Base-by-base conservation (phyloP, 2,329 filamentous ascomycete genomes). In the Hymenoscyphus albidus region DNA sequence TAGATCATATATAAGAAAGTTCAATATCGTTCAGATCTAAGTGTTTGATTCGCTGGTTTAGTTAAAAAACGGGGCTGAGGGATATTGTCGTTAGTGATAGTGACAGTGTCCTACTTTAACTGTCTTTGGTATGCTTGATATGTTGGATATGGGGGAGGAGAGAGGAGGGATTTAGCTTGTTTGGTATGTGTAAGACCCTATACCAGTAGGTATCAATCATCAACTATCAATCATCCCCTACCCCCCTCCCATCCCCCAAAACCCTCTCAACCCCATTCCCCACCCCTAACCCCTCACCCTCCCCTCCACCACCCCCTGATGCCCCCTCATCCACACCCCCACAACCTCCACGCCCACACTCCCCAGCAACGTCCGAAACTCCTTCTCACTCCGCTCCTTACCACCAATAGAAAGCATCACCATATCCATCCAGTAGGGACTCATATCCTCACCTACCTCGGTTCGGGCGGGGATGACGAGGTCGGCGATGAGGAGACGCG, bases 391-490 rank as follows among this genome's bases (percentile, higher is more conserved):
- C 56, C 74, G 71, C 64, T 75, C 73, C 42, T 75, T 75, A 32
- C 74, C 73, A 54, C 72, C 69, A 10, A 72, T 68, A 12, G 63
- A 70, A 10, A 74, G 67, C 69, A 76, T 72, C 62, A 74, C 72
- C 58, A 74, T 69, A 67, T 71, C 67, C 65, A 71, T 76, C 3
- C 77, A 79, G 60, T 79, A 79, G 0, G 74, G 75, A 18, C 62
- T 66, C 38, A 73, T 71, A 42, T 74, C 74, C 13, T 67, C 63
- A 12, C 70, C 70, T 2, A 68, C 64, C 57, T 70, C 67, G 10
- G 70, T 68, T n/a, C 56, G 61, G 13, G 65, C 64, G 0, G 72
- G 73, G 5, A 75, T 62, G 27, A 73, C 62, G 54, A 74, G 68
- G 39, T 74, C 73, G 3, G 67, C 67, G 14, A 74, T 71, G 10